Evolutionary conservation across 495 filamentous ascomycete genomes (phyloP).

Genomic region (Sabuloglossum arenarium): DNA sequence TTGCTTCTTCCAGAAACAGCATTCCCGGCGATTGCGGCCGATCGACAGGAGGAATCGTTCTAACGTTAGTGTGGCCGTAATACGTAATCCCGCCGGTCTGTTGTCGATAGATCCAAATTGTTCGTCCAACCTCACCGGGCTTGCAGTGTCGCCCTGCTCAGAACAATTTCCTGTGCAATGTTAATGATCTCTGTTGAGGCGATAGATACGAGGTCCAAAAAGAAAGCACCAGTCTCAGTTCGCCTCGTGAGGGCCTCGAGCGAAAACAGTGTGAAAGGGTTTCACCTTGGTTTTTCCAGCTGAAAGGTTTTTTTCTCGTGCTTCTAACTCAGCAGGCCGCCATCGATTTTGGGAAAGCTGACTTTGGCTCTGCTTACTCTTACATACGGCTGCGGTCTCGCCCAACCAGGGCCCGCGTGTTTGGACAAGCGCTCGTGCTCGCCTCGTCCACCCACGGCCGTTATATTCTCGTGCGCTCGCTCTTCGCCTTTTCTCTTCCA

Average conservation of each 20-base stretch:
- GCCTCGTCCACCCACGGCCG: background rate
- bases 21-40: background rate
- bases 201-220: background rate
- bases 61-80: background rate
- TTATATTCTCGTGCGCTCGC: conserved; percentile 1
- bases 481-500: background rate
- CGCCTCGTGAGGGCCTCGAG: background rate
- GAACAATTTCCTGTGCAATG: background rate
- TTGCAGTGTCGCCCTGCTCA: background rate
- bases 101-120: background rate
- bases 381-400: background rate
- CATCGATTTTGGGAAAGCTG: background rate
- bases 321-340: too few relatives aligned
- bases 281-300: background rate
- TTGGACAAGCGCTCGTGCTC: background rate
- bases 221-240: background rate
- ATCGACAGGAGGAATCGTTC: background rate
- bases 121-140: background rate
- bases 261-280: background rate
- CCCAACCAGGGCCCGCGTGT: background rate
- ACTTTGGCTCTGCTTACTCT: background rate
- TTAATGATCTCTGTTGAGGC: too few relatives aligned
- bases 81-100: background rate
- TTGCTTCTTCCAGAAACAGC: background rate
- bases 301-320: background rate